Evolutionary conservation across 768 basidiomycete genomes (phyloP).

Genomic region (Trichaptum fuscoviolaceum): DNA sequence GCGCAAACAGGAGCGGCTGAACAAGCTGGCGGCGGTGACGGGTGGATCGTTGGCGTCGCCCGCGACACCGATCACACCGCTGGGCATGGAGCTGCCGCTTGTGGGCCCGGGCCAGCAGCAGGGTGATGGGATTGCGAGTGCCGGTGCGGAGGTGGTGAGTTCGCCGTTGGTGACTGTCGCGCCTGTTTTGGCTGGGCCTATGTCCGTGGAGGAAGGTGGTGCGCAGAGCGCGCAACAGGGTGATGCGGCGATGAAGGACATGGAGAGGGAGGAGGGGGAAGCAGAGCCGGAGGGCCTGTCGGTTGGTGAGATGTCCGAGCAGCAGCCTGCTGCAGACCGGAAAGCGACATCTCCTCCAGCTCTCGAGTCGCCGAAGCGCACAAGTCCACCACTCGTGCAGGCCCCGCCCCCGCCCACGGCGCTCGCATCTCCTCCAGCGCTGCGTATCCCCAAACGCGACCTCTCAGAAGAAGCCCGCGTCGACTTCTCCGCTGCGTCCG

Average conservation of each 20-base stretch:
- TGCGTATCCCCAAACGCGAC: neutral
- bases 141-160: neutral
- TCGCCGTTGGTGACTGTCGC: neutral
- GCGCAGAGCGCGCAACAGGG: no score
- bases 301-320: neutral
- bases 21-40: neutral
- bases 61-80: constrained; percentile 18
- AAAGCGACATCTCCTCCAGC: neutral
- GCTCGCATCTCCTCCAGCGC: neutral
- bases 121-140: constrained; percentile 1
- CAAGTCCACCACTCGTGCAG: neutral
- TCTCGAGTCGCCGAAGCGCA: neutral
- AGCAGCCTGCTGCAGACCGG: neutral
- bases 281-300: neutral
- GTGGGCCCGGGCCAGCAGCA: constrained; percentile 5
- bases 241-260: neutral
- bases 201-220: neutral
- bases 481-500: neutral
- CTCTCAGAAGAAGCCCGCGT: neutral
- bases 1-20: neutral
- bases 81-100: constrained; percentile 8
- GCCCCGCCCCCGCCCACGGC: no score
- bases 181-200: neutral
- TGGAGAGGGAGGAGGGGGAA: constrained; percentile 4
- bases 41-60: constrained; percentile 28